Evolutionary conservation across 2,329 filamentous ascomycete genomes (phyloP), one percentile per base, ranked within the genome.

Genomic region (Chalaropsis ovoidea): DNA sequence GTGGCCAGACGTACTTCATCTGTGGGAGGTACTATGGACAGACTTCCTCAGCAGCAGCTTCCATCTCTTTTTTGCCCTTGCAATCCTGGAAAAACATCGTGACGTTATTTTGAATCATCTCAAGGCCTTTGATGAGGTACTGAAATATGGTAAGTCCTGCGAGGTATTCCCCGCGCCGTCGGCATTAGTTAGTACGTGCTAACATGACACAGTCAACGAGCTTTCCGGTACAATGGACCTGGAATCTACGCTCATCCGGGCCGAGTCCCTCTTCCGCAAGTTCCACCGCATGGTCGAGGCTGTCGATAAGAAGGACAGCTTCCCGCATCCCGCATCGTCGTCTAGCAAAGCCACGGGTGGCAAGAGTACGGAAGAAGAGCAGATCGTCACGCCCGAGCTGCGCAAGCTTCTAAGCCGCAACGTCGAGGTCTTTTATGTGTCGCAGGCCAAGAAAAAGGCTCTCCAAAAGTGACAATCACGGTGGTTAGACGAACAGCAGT

Each of bases 11-110:
- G 85, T 96, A 11, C 78, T 97, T 42, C 83, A 89, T 19, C 78
- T 99, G 3, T 99, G 94, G 94, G 94, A 99, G 75, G 81, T 83
- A 0, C 77, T 97, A 1, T 99, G 95, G 94, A 97, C 94, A 1
- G 94, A 99, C 74, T 94, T 87, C 71, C 76, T 90, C 68, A 92
- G 84, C 72, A 89, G 89, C 70, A 91, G 89, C 73, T 99, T 97
- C 76, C 94, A 97, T 73, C 79, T 99, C 15, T 99, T 99, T 73
- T 81, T 99, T 68, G 94, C 95, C 0, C 77, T 99, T 52, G 93
- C 94, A 0, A 96, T 99, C 47, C 76, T 99, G 27, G 94, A 99
- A 75, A 96, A 95, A 76, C 94, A 97, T 72, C 80, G 93, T n/a
- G 88, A 93, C 72, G 88, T 97, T 13, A 97, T 99, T 68, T 95